These are phyloP conservation scores for Komagataella pastoris DNA, from an alignment of 805 yeast genomes.

Conservation along the genomic window DNA sequence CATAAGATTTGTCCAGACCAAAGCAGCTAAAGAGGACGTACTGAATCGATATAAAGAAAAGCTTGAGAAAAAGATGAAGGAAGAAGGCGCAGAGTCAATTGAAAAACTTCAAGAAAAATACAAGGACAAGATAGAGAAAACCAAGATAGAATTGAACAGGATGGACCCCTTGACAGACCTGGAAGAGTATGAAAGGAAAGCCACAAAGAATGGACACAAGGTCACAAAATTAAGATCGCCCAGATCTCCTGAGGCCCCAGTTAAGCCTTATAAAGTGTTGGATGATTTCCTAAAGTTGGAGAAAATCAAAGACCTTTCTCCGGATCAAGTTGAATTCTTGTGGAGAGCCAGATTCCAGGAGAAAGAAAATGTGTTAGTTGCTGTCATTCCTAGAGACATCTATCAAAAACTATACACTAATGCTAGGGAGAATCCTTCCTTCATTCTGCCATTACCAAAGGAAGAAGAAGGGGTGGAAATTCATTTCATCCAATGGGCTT, in stretches of 20 bases:
- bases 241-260: conserved; percentile 13
- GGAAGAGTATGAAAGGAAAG: conserved; percentile 27
- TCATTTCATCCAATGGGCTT: conserved; percentile 90
- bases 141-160: conserved; percentile 40
- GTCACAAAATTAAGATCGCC: conserved; percentile 22
- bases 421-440: conserved; percentile 67
- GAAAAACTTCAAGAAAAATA: conserved; percentile 50
- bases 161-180: conserved; percentile 61
- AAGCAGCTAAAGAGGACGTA: conserved; percentile 15
- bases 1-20: conserved; percentile 8
- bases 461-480: conserved; percentile 49
- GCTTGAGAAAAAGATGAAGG: conserved; percentile 23
- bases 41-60: conserved; percentile 24
- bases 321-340: conserved; percentile 56
- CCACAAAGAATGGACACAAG: conserved; percentile 7
- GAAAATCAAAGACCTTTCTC: conserved; percentile 42
- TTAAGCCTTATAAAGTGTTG: conserved; percentile 55
- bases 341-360: conserved; percentile 82
- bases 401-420: conserved; percentile 48
- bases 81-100: conserved; percentile 28
- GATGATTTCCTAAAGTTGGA: conserved; percentile 57
- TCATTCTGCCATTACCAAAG: conserved; percentile 83
- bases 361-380: conserved; percentile 48
- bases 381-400: conserved; percentile 43
- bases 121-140: conserved; percentile 44